Percentiles rank a stretch among this genome's conserved stretches.
These are phyloP conservation scores for Xylaria sp. DNA, from an alignment of 2,329 filamentous ascomycete genomes.

Conservation along the genomic window DNA sequence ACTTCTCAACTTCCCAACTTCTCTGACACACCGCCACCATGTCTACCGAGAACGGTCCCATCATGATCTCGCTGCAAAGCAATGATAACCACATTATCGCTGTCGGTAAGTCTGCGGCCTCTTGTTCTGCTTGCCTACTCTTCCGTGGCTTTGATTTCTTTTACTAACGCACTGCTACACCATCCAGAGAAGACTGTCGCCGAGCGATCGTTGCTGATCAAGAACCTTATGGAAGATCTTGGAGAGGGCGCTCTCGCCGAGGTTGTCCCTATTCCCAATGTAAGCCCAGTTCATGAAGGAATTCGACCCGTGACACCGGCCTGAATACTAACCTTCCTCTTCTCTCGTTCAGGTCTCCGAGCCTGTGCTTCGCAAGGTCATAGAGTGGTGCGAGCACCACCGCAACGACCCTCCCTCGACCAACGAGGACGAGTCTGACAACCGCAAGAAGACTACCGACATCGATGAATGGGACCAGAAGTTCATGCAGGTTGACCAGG, in stretches of 20 bases:
- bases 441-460: slow-evolving; percentile 97
- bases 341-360: slow-evolving; percentile 77
- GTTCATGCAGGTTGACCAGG: slow-evolving; percentile 99
- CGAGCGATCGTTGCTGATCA: slow-evolving; percentile 93
- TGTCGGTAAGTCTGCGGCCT: slow-evolving; percentile 55
- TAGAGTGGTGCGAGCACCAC: slow-evolving; percentile 98
- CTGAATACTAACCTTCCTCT: slow-evolving; percentile 31
- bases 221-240: slow-evolving; percentile 97
- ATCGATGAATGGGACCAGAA: slow-evolving; percentile 99
- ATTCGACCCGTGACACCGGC: not conserved
- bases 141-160: not conserved
- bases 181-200: slow-evolving; percentile 79
- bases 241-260: slow-evolving; percentile 72
- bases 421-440: slow-evolving; percentile 90
- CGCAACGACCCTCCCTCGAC: slow-evolving; percentile 84
- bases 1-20: not conserved
- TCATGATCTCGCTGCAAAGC: slow-evolving; percentile 62
- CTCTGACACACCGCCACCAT: slow-evolving; percentile 26
- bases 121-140: not conserved
- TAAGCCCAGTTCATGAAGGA: slow-evolving; percentile 51
- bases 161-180: slow-evolving; percentile 34
- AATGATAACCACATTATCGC: slow-evolving; percentile 62
- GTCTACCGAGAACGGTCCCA: slow-evolving; percentile 31
- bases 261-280: slow-evolving; percentile 89
- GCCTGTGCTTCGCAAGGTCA: slow-evolving; percentile 91